Base-by-base conservation (phyloP, 331 rosid species). In the Malus hybrid region DNA sequence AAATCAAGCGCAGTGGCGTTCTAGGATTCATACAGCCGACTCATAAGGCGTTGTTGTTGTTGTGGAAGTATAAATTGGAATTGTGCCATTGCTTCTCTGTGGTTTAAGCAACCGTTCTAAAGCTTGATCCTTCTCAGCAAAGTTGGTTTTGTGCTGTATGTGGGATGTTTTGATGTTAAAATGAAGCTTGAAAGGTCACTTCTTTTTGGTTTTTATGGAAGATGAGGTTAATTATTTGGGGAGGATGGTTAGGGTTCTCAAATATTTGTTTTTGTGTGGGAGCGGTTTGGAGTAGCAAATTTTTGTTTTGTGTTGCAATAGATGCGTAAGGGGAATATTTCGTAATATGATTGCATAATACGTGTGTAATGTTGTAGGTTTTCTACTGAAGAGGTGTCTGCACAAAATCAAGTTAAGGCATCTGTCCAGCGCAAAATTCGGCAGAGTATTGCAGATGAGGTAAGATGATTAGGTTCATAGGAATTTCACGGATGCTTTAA, bases 401-500 rank as follows among this genome's bases (percentile, higher is more conserved):
- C 93, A 64, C 99, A 94, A 84, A 94, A 94, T 78, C 99, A 94
- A 90, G 99, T 92, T 70, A 94, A 94, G 86, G 99, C 99, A 5
- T 94, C 97, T 31, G 97, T 94, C 65, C 96, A 94, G 73, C 86
- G 99, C 65, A 94, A 78, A 85, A 94, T 94, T 72, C 85, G 92
- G 27, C 99, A 94, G 83, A 94, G 99, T 73, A 94, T 94, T 79
- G 97, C 99, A 1, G 99, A 94, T 64, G 99, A 94, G 96, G 98
- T 94, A 80, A 85, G 67, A 31, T 39, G 48, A 10, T 42, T 42
- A 42, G n/a, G 33, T 46, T 65, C 42, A 46, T 67, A 28, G 71
- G 71, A 22, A 59, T 11, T 70, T 44, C 52, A 33, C 7, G 13
- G 52, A 22, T 48, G 55, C 66, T 59, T 31, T 16, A 48, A 5